Evolutionary conservation across 768 basidiomycete species (phyloP).

Genomic region (Epithele typhae): DNA sequence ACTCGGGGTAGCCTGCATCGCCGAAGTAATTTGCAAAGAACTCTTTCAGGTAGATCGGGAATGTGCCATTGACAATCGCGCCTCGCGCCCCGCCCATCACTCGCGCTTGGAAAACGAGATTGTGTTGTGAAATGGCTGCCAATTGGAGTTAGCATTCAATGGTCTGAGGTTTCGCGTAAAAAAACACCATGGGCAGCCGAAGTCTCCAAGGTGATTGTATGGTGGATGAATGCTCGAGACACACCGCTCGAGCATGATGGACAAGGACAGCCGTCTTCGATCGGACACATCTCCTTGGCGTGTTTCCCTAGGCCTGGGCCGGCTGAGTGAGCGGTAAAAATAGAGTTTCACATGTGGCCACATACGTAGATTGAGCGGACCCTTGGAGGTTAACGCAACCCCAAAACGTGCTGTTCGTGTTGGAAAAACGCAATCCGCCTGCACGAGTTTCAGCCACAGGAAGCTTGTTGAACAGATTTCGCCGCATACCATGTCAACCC

Average conservation of each 20-base stretch:
- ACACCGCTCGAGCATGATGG: slow-evolving; percentile 72
- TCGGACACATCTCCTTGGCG: slow-evolving; percentile 61
- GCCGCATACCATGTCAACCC: slow-evolving; percentile 77
- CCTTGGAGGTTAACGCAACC: slow-evolving; percentile 77
- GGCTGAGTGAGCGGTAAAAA: not conserved
- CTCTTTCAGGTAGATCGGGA: slow-evolving; percentile 68
- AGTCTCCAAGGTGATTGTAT: slow-evolving; percentile 75
- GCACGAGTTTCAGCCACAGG: not conserved
- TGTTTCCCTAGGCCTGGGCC: slow-evolving; percentile 64
- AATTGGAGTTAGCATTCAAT: too few relatives aligned
- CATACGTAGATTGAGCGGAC: slow-evolving; percentile 80
- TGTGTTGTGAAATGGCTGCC: slow-evolving; percentile 76
- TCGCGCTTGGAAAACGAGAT: slow-evolving; percentile 81
- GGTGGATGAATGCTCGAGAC: slow-evolving; percentile 72
- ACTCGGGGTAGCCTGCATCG: slow-evolving; percentile 74
- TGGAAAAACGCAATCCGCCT: slow-evolving; percentile 94
- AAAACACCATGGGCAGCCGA: slow-evolving; percentile 73
- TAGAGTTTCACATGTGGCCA: not conserved
- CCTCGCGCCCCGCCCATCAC: slow-evolving; percentile 83
- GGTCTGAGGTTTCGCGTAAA: too few relatives aligned
- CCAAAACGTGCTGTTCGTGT: slow-evolving; percentile 91
- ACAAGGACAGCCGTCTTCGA: slow-evolving; percentile 78
- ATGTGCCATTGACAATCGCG: slow-evolving; percentile 73
- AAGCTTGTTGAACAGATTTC: not conserved
- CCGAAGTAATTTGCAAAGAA: slow-evolving; percentile 83